A percentile compares a stretch with the other conserved stretches of the same genome.
phyloP scores from a whole-genome alignment of 768 basidiomycete genomes.

The Termitomyces sp. region DNA sequence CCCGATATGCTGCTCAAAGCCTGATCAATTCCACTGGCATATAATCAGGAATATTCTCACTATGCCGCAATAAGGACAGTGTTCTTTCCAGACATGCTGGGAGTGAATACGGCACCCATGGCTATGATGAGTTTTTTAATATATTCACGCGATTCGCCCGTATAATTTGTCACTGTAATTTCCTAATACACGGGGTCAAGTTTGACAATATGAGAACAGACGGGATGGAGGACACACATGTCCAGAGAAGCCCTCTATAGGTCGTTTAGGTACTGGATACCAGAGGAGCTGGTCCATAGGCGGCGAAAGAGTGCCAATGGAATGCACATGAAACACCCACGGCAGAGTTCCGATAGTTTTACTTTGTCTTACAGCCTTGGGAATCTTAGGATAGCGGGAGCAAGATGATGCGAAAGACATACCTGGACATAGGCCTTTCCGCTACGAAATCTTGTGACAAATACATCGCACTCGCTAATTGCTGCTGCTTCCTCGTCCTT shows the following conservation, averaged over 20 bases:
- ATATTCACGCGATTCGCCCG: constrained; percentile 82
- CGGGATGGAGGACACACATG: constrained; percentile 43
- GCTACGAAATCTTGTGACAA: constrained; percentile 64
- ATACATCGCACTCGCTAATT: constrained; percentile 58
- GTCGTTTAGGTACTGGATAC: constrained; percentile 68
- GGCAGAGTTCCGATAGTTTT: constrained; percentile 74
- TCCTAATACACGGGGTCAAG: constrained; percentile 34
- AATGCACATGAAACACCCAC: constrained; percentile 81
- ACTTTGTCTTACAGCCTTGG: constrained; percentile 50
- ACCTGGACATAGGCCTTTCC: constrained; percentile 72
- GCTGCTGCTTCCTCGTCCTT: constrained; percentile 22
- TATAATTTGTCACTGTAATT: constrained; percentile 87
- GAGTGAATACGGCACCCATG: constrained; percentile 78
- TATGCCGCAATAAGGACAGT: constrained; percentile 81
- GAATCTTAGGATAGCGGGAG: background rate
- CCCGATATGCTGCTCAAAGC: constrained; percentile 30
- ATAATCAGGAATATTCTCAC: constrained; percentile 41
- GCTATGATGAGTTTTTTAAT: constrained; percentile 74
- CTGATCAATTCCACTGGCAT: background rate
- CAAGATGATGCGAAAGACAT: constrained; percentile 13
- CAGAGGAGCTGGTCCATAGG: constrained; percentile 78
- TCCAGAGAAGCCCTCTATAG: constrained; percentile 51
- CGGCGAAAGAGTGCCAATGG: constrained; percentile 50
- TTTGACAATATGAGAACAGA: background rate
- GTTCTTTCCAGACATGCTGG: constrained; percentile 73